phyloP scores from a whole-genome alignment of 2,329 filamentous ascomycete genomes.

The Fusarium mangiferae region DNA sequence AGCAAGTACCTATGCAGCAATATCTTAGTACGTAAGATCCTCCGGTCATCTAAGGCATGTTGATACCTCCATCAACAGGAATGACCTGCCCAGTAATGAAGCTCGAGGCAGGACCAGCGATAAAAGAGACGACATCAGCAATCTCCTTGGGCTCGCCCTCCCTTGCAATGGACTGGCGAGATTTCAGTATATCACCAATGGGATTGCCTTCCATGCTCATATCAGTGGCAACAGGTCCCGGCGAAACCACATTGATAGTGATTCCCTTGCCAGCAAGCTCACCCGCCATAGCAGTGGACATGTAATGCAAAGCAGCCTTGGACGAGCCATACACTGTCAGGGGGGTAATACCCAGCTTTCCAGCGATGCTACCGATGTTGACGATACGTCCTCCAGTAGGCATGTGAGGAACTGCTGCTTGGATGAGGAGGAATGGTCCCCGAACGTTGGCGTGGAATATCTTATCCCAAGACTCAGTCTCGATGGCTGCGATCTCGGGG shows the following conservation, averaged over 20 bases:
- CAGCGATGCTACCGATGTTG: slow-evolving; percentile 48
- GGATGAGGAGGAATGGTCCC: slow-evolving; percentile 46
- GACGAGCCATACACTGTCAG: slow-evolving; percentile 49
- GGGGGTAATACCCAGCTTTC: slow-evolving; percentile 43
- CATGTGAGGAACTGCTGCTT: slow-evolving; percentile 46
- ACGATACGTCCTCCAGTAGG: slow-evolving; percentile 47
- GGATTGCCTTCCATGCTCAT: slow-evolving; percentile 6
- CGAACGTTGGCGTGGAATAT: slow-evolving; percentile 26
- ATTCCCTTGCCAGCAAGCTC: slow-evolving; percentile 12
- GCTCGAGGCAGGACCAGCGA: slow-evolving; percentile 4
- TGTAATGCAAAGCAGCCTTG: slow-evolving; percentile 45
- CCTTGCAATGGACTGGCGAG: slow-evolving; percentile 2
- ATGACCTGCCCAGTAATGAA: slow-evolving; percentile 18
- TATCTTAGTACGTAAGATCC: neutral
- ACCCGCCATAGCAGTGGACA: neutral
- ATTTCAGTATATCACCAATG: neutral
- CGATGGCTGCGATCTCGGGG: slow-evolving; percentile 20
- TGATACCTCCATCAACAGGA: slow-evolving; percentile 10
- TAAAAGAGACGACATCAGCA: neutral
- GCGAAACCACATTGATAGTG: slow-evolving; percentile 1
- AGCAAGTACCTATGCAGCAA: fast-evolving
- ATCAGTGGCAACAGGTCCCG: slow-evolving; percentile 7
- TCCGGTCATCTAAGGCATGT: neutral
- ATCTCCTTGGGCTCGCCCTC: slow-evolving; percentile 3
- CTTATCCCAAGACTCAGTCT: slow-evolving; percentile 2